Evolutionary conservation across 2,329 filamentous ascomycete species (phyloP).

Genomic region (Ceratocystis alfenasii): DNA sequence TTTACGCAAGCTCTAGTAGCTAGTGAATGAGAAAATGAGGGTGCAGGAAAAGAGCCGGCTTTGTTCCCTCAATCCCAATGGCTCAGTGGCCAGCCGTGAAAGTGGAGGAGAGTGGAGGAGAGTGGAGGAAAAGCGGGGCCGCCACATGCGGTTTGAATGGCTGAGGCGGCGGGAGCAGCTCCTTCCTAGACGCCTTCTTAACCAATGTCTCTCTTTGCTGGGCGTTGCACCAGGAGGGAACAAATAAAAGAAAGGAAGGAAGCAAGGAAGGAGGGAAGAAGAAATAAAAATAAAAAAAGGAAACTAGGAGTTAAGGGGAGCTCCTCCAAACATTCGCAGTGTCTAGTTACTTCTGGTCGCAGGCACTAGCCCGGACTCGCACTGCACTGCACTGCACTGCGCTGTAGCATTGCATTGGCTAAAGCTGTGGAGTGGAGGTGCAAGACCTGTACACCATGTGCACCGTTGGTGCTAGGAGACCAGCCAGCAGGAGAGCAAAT

Average conservation of each 20-base stretch:
- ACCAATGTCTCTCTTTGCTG: background rate
- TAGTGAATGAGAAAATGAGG: background rate
- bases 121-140: constrained; percentile 5
- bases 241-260: background rate
- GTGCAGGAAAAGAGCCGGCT: background rate
- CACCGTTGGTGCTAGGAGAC: background rate
- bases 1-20: background rate
- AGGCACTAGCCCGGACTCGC: background rate
- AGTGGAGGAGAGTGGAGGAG: background rate
- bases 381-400: too few species aligned
- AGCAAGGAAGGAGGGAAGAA: too few species aligned
- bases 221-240: background rate
- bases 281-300: too few species aligned
- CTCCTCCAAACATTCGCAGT: background rate
- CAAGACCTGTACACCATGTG: background rate
- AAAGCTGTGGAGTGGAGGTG: background rate
- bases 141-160: background rate
- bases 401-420: background rate
- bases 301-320: background rate
- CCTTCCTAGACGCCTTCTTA: background rate
- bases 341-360: constrained; percentile 1
- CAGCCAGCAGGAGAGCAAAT: too few species aligned
- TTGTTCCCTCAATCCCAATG: background rate
- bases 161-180: background rate
- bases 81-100: background rate